Evolutionary conservation across 768 basidiomycete species (phyloP).

Genomic region (Postia placenta): DNA sequence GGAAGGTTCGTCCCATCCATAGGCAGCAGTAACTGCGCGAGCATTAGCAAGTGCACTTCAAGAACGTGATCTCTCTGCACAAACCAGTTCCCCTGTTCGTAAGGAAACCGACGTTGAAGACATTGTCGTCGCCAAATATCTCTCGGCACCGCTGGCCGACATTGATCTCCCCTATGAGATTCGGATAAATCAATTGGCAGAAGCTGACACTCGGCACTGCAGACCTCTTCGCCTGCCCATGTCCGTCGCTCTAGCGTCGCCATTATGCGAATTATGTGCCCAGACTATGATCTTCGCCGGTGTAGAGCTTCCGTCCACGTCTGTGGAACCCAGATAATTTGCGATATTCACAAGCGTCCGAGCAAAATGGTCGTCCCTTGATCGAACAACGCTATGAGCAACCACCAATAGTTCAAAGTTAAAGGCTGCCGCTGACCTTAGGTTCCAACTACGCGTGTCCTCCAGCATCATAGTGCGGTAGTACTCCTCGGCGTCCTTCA

Average conservation of each 20-base stretch:
- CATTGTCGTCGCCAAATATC: conserved; percentile 20
- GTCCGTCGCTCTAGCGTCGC: conserved; percentile 24
- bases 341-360: conserved; percentile 12
- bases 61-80: not conserved
- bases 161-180: conserved; percentile 19
- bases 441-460: conserved; percentile 22
- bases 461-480: conserved; percentile 24
- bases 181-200: too few species aligned
- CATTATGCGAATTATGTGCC: conserved; percentile 27
- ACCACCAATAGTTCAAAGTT: not conserved
- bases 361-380: conserved; percentile 21
- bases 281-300: conserved; percentile 23
- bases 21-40: conserved; percentile 19
- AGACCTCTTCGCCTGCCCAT: conserved; percentile 20
- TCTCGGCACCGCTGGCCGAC: conserved; percentile 24
- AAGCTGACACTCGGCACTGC: too few species aligned
- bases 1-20: conserved; percentile 23
- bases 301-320: conserved; percentile 1
- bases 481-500: conserved; percentile 25
- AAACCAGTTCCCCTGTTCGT: conserved; percentile 21
- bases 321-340: conserved; percentile 10
- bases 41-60: too few species aligned
- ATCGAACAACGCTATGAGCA: not conserved
- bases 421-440: conserved; percentile 12
- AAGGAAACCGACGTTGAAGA: conserved; percentile 23